Percentiles rank a stretch among this genome's conserved stretches.
phyloP scores from a whole-genome alignment of 208 protist genomes.

The Vickermania spadyakhi region DNA sequence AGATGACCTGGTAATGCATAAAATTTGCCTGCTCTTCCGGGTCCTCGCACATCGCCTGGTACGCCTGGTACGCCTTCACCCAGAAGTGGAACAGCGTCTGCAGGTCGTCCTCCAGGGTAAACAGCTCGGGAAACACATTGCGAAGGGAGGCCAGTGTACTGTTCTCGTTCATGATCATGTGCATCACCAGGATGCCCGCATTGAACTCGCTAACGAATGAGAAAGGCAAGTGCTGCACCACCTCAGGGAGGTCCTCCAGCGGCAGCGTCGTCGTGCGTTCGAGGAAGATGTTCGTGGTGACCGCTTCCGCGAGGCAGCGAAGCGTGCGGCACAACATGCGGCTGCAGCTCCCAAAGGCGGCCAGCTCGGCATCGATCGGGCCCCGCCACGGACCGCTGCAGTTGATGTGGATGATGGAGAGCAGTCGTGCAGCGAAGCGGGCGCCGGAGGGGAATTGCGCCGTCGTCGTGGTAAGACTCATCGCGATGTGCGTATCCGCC shows the following conservation, averaged over 20 bases:
- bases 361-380: constrained; percentile 75
- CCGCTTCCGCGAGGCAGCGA: constrained; percentile 64
- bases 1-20: background rate
- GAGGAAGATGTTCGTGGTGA: constrained; percentile 47
- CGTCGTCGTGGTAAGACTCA: background rate
- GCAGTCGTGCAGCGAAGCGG: constrained; percentile 60
- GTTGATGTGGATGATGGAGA: constrained; percentile 82
- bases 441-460: constrained; percentile 17
- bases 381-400: constrained; percentile 47
- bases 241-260: constrained; percentile 31
- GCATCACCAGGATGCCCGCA: constrained; percentile 66
- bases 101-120: constrained; percentile 46
- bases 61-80: constrained; percentile 42
- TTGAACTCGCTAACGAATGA: constrained; percentile 59
- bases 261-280: constrained; percentile 33
- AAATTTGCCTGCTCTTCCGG: background rate
- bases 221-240: constrained; percentile 57
- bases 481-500: constrained; percentile 23
- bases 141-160: constrained; percentile 43
- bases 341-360: constrained; percentile 66
- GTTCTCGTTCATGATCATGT: constrained; percentile 50
- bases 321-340: constrained; percentile 57
- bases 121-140: constrained; percentile 48
- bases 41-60: constrained; percentile 24
- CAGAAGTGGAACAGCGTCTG: constrained; percentile 78